phyloP scores from a whole-genome alignment of 495 filamentous ascomycete genomes.

The Aspergillus steynii region DNA sequence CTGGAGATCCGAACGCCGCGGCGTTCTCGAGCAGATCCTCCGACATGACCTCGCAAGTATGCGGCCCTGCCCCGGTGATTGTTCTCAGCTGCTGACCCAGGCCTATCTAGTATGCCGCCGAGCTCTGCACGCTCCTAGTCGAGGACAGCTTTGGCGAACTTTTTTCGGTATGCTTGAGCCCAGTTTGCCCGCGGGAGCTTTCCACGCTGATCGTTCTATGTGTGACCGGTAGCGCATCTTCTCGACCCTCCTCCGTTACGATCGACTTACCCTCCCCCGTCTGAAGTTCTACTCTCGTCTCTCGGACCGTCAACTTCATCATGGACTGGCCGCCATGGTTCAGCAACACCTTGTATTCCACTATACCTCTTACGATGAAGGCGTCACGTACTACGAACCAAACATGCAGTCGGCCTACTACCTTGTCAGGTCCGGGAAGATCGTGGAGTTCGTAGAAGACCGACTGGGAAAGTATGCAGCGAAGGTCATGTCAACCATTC shows the following conservation, averaged over 20 bases:
- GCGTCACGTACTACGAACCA: slow-evolving; percentile 74
- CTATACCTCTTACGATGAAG: slow-evolving; percentile 61
- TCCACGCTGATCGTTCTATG: background rate
- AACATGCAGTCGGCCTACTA: slow-evolving; percentile 73
- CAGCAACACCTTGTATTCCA: slow-evolving; percentile 86
- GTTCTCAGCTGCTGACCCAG: slow-evolving; percentile 36
- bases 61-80: slow-evolving; percentile 13
- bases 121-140: slow-evolving; percentile 88
- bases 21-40: slow-evolving; percentile 63
- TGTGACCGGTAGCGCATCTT: slow-evolving; percentile 66
- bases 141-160: slow-evolving; percentile 87
- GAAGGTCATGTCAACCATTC: slow-evolving; percentile 68
- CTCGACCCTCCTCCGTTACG: slow-evolving; percentile 70
- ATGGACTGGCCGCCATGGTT: slow-evolving; percentile 79
- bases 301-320: slow-evolving; percentile 64
- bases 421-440: slow-evolving; percentile 76
- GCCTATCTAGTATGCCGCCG: slow-evolving; percentile 55
- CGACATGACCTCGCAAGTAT: slow-evolving; percentile 57
- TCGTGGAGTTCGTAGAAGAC: slow-evolving; percentile 70
- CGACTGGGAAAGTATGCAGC: slow-evolving; percentile 70
- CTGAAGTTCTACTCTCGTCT: slow-evolving; percentile 69
- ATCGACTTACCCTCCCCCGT: slow-evolving; percentile 68
- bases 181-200: slow-evolving; percentile 9
- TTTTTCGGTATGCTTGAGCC: slow-evolving; percentile 67
- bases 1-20: slow-evolving; percentile 64